These are phyloP conservation scores for Colletotrichum orchidophilum DNA, from an alignment of 2,329 filamentous ascomycete species.

Conservation along the genomic window DNA sequence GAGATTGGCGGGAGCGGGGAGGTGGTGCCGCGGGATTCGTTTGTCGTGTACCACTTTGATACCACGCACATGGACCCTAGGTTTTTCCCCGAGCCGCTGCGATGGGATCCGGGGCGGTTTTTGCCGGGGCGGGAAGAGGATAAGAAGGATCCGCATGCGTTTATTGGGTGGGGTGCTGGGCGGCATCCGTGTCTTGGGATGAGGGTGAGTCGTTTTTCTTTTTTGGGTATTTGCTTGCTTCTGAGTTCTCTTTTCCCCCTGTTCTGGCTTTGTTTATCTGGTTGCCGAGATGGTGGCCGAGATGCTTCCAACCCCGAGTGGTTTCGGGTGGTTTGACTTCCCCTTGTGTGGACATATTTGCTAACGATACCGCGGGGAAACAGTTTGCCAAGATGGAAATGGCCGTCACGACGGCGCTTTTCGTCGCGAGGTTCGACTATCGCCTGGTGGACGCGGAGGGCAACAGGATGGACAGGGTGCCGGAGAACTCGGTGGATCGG, in stretches of 20 bases:
- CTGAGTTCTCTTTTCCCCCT: not conserved
- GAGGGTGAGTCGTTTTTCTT: conserved; percentile 36
- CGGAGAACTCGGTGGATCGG: conserved; percentile 41
- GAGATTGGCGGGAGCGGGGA: conserved; percentile 54
- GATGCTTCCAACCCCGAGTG: not conserved
- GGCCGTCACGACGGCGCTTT: conserved; percentile 58
- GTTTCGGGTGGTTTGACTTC: not conserved
- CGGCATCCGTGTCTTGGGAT: conserved; percentile 44
- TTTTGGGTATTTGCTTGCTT: too few relatives aligned
- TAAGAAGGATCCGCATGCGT: conserved; percentile 41
- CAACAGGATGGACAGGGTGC: conserved; percentile 38
- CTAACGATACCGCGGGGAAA: not conserved
- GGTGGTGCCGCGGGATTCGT: conserved; percentile 59
- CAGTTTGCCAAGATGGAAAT: conserved; percentile 64
- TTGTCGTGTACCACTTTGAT: conserved; percentile 55
- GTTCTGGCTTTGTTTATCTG: not conserved
- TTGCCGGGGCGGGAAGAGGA: conserved; percentile 57
- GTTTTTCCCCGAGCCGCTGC: conserved; percentile 57
- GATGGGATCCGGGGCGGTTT: conserved; percentile 62
- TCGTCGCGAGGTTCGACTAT: conserved; percentile 59
- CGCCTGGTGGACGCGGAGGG: conserved; percentile 52
- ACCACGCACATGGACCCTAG: conserved; percentile 58
- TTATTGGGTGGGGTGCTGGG: conserved; percentile 48
- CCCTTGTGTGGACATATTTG: not conserved
- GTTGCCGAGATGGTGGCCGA: not conserved